Percentiles rank a stretch among this genome's conserved stretches.
Evolutionary conservation across 2,329 filamentous ascomycete species (phyloP).

Genomic region (Penicillium occitanis): DNA sequence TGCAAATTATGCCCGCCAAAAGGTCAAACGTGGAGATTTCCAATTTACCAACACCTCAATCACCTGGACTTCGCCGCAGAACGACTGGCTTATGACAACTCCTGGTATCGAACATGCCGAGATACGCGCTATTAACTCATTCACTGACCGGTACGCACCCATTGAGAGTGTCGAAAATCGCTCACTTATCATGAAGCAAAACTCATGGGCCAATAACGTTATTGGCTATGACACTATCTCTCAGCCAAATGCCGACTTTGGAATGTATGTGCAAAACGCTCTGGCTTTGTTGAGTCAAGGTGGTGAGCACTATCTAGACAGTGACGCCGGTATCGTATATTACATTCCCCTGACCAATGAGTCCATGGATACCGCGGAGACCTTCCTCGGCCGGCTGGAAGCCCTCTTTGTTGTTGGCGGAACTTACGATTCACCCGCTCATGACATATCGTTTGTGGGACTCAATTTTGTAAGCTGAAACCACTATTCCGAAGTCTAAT

Average conservation of each 20-base stretch:
- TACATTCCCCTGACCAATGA: background rate
- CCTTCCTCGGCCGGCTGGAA: background rate
- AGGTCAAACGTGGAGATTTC: background rate
- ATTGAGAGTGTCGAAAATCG: conserved; percentile 4
- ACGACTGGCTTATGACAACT: conserved; percentile 4
- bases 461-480: conserved; percentile 4
- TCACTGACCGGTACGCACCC: conserved; percentile 1
- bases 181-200: conserved; percentile 1
- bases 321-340: conserved; percentile 5
- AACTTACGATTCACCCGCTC: background rate
- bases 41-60: conserved; percentile 1
- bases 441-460: conserved; percentile 7
- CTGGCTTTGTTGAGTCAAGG: background rate
- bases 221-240: conserved; percentile 2
- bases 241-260: conserved; percentile 5
- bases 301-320: conserved; percentile 6
- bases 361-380: background rate
- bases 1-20: conserved; percentile 7
- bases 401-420: conserved; percentile 4
- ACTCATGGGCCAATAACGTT: conserved; percentile 2
- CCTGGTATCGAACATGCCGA: background rate
- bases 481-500: background rate
- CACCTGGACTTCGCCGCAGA: background rate
- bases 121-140: background rate
- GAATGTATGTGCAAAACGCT: conserved; percentile 1